Evolutionary conservation across 2,329 filamentous ascomycete genomes (phyloP), one percentile per base, ranked within the genome.

Genomic region (Colletotrichum higginsianum): DNA sequence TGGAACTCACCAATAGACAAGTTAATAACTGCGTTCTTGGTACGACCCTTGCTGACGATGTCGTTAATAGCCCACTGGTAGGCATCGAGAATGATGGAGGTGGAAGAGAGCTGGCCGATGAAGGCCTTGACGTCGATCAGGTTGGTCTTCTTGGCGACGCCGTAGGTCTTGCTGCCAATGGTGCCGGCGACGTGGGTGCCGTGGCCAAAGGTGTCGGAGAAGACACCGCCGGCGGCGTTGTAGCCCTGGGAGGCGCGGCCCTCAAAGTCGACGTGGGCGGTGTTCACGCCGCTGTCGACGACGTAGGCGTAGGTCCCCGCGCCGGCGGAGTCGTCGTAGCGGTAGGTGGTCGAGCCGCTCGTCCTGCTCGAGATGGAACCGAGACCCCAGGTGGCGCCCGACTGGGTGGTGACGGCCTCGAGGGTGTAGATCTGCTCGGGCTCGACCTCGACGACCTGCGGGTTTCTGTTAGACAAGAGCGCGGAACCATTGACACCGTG

Each of bases 281-380:
- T 82, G 61, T 82, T 82, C 67, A 90, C 84, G 49, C 88, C 88
- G 0, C 85, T 88, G 76, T 90, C 88, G 65, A 90, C 78, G 56
- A 90, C 78, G 75, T 89, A 90, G 44, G 84, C 80, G 67, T 82
- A 89, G 47, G 79, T 83, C 18, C 78, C 82, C 13, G 76, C 62
- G 13, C 85, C 85, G 16, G 83, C 82, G 18, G 75, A 80, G 6
- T 74, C 66, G 63, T 86, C 82, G 75, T 85, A 86, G 18, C 76
- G 73, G 73, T 86, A 87, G 49, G 21, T 50, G 47, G 74, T 76
- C 12, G 73, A 77, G 21, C 78, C 78, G 23, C 77, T 75, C 5
- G 9, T 42, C 1, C n/a, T n/a, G 11, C 47, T 18, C 1, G 66
- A 68, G 9, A 68, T 57, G 2, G 58, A 44, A 9, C 66, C 66